Percentiles rank a stretch among this genome's conserved stretches.
phyloP scores from a whole-genome alignment of 805 yeast genomes.

The Metschnikowia dekortorum region DNA sequence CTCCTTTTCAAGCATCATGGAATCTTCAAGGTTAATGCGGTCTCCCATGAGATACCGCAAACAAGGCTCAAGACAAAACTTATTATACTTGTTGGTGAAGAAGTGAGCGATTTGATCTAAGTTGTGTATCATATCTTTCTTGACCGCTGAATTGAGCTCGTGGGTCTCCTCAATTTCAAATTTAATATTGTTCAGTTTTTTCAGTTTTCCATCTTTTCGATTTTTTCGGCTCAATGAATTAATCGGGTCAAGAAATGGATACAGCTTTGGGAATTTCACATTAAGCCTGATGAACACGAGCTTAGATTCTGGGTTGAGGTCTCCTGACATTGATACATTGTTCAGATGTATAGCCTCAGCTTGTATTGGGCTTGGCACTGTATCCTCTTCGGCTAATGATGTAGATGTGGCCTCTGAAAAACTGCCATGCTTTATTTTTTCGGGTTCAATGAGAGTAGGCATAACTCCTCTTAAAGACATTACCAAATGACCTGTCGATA shows the following conservation, averaged over 20 bases:
- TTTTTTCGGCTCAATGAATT: constrained; percentile 1
- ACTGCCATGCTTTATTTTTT: constrained; percentile 1
- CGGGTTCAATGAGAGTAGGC: constrained; percentile 13
- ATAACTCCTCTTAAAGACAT: constrained; percentile 68
- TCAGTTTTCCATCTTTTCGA: constrained; percentile 5
- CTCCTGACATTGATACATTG: background rate
- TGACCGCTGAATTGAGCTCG: constrained; percentile 49
- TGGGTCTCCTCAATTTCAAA: constrained; percentile 77
- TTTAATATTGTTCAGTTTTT: constrained; percentile 22
- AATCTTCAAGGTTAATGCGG: constrained; percentile 44
- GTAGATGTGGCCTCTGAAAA: background rate
- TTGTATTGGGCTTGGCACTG: background rate
- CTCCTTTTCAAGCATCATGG: constrained; percentile 21
- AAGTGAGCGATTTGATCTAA: constrained; percentile 53
- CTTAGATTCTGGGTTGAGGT: constrained; percentile 9
- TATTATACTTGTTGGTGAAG: constrained; percentile 50
- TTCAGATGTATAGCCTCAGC: constrained; percentile 4
- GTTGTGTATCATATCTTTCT: constrained; percentile 46
- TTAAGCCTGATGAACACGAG: constrained; percentile 65
- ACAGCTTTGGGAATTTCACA: constrained; percentile 64
- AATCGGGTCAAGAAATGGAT: constrained; percentile 60
- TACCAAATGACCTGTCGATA: constrained; percentile 75
- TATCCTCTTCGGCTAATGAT: background rate
- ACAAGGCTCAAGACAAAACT: constrained; percentile 77
- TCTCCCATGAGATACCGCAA: constrained; percentile 80